Conservation (phyloP, 805 yeast genomes). For the Wickerhamomyces subpelliculosus region DNA sequence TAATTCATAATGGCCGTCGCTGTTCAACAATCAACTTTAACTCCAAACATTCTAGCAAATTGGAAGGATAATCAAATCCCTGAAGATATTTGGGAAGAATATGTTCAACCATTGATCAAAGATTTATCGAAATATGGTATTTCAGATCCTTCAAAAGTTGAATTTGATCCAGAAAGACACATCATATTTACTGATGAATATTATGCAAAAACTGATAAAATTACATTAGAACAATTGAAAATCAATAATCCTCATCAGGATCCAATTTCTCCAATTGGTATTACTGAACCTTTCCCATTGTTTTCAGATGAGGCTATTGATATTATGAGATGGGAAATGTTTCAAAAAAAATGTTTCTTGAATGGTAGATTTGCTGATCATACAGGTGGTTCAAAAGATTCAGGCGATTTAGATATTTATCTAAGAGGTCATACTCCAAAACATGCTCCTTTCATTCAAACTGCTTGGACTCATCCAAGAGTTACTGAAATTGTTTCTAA, state of each 20-base stretch:
- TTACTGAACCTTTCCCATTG: conserved; percentile 52
- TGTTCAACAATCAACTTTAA: neutral
- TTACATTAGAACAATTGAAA: conserved; percentile 45
- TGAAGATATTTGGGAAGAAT: conserved; percentile 8
- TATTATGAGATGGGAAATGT: conserved; percentile 50
- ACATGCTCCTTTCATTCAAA: conserved; percentile 43
- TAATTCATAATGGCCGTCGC: neutral
- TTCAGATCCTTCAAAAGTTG: conserved; percentile 15
- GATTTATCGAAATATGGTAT: conserved; percentile 15
- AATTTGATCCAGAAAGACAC: conserved; percentile 33
- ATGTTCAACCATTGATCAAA: conserved; percentile 4
- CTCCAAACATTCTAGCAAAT: conserved; percentile 11
- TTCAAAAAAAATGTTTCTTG: conserved; percentile 39
- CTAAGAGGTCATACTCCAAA: conserved; percentile 44
- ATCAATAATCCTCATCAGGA: conserved; percentile 27
- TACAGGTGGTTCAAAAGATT: too few species aligned
- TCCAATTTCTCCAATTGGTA: conserved; percentile 51
- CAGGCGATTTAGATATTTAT: conserved; percentile 39
- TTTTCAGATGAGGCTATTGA: conserved; percentile 54
- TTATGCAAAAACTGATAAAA: conserved; percentile 28
- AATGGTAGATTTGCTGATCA: conserved; percentile 34
- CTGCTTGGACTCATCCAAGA: conserved; percentile 55
- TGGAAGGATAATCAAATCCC: conserved; percentile 16
- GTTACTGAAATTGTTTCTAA: conserved; percentile 44
- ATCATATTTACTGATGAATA: conserved; percentile 31